Percentiles rank a stretch among this genome's conserved stretches.
These are phyloP conservation scores for Candida coleopterorum DNA, from an alignment of 805 yeast genomes.

Conservation along the genomic window DNA sequence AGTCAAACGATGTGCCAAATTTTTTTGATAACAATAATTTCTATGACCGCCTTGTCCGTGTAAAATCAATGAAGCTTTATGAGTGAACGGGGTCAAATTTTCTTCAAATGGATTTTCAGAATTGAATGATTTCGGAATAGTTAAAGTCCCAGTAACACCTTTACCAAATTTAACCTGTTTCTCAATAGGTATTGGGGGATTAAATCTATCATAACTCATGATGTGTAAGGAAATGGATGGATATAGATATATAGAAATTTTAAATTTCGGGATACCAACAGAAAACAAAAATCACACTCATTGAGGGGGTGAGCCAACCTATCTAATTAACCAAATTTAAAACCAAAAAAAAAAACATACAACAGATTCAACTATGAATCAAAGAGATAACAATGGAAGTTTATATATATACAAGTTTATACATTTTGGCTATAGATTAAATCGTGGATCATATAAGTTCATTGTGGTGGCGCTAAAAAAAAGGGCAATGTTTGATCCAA, in stretches of 20 bases:
- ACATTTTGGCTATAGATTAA: too few relatives aligned
- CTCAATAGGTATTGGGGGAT: slow-evolving; percentile 24
- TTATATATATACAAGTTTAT: too few relatives aligned
- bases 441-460: too few relatives aligned
- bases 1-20: slow-evolving; percentile 58
- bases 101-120: slow-evolving; percentile 18
- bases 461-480: too few relatives aligned
- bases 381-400: too few relatives aligned
- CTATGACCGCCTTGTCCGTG: slow-evolving; percentile 89
- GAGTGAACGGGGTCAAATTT: slow-evolving; percentile 37
- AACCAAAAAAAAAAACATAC: too few relatives aligned
- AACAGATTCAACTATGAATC: too few relatives aligned
- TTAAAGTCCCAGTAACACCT: slow-evolving; percentile 35
- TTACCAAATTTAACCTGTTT: slow-evolving; percentile 29
- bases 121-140: slow-evolving; percentile 32
- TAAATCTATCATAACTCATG: slow-evolving; percentile 4
- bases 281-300: slow-evolving; percentile 1
- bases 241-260: not conserved
- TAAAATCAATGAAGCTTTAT: slow-evolving; percentile 53
- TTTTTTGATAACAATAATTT: slow-evolving; percentile 67
- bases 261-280: not conserved
- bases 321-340: too few relatives aligned
- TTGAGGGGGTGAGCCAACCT: not conserved
- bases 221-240: not conserved
- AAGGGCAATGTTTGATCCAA: too few relatives aligned